Percentiles rank a stretch among this genome's conserved stretches.
Evolutionary conservation across 1,284 basidiomycete genomes (phyloP).

Genomic region (Trichosporon ovoides): DNA sequence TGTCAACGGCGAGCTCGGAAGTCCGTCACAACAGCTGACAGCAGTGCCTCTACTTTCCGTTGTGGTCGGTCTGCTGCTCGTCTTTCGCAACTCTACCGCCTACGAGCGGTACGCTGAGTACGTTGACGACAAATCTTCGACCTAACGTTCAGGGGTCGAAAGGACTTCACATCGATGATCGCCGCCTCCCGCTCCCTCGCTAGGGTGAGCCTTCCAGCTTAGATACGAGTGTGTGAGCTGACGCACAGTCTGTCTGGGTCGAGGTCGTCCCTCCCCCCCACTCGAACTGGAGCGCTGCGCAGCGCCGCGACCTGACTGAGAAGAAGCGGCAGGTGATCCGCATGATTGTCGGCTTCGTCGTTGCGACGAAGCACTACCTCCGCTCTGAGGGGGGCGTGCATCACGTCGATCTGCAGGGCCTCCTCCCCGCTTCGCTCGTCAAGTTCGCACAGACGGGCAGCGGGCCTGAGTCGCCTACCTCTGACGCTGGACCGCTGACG

Average conservation of each 20-base stretch:
- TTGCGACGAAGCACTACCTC: slow-evolving; percentile 44
- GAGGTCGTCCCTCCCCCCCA: slow-evolving; percentile 60
- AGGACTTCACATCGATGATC: slow-evolving; percentile 57
- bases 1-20: too few species aligned
- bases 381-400: slow-evolving; percentile 43
- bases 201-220: slow-evolving; percentile 36
- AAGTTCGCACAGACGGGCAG: slow-evolving; percentile 18
- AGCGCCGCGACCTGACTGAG: slow-evolving; percentile 56
- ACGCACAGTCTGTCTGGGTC: slow-evolving; percentile 62
- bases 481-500: background rate
- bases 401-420: slow-evolving; percentile 40
- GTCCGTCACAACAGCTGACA: too few species aligned
- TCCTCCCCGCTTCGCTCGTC: slow-evolving; percentile 34
- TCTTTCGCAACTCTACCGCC: slow-evolving; percentile 56
- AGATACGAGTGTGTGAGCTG: background rate
- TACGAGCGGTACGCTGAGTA: slow-evolving; percentile 47
- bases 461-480: background rate
- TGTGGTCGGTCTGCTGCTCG: slow-evolving; percentile 63
- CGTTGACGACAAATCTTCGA: slow-evolving; percentile 49
- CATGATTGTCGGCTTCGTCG: slow-evolving; percentile 54
- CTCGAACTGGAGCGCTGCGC: background rate
- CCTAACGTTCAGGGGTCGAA: slow-evolving; percentile 62
- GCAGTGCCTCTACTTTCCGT: slow-evolving; percentile 74
- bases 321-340: slow-evolving; percentile 68
- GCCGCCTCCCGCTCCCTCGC: slow-evolving; percentile 59